Conservation (phyloP, 176 grass and related monocot species). For the Saccharum officinarum region DNA sequence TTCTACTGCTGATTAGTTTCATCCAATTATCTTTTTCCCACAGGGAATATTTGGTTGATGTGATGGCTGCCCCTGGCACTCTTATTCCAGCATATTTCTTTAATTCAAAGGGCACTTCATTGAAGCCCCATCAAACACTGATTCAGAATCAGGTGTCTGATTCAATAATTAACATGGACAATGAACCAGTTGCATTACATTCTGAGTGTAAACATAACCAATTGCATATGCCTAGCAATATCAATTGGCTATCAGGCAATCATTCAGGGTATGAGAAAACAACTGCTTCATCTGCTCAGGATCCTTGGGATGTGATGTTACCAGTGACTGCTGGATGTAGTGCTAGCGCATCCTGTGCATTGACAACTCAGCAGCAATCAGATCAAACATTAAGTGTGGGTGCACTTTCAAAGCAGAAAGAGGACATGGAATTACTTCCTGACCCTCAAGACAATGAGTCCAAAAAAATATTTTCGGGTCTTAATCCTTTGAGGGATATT, state of each 20-base stretch:
- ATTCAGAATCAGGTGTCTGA: conserved; percentile 22
- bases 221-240: conserved; percentile 29
- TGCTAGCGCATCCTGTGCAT: conserved; percentile 38
- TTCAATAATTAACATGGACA: conserved; percentile 23
- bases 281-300: conserved; percentile 12
- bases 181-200: conserved; percentile 36
- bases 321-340: conserved; percentile 34
- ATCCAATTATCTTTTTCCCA: conserved; percentile 11
- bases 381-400: conserved; percentile 47
- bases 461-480: conserved; percentile 47
- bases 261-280: conserved; percentile 39
- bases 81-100: conserved; percentile 83
- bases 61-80: conserved; percentile 91
- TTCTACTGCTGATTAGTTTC: conserved; percentile 13
- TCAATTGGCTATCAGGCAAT: conserved; percentile 42
- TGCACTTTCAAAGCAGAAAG: conserved; percentile 58
- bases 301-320: conserved; percentile 12
- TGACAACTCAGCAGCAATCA: conserved; percentile 41
- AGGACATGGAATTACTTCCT: conserved; percentile 36
- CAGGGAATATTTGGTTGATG: conserved; percentile 94
- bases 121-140: conserved; percentile 40
- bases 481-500: conserved; percentile 62
- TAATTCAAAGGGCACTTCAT: conserved; percentile 68
- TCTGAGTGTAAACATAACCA: conserved; percentile 26
- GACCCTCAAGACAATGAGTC: conserved; percentile 51